Base-by-base conservation (phyloP, 2,329 filamentous ascomycete species). In the Didymella glomerata region DNA sequence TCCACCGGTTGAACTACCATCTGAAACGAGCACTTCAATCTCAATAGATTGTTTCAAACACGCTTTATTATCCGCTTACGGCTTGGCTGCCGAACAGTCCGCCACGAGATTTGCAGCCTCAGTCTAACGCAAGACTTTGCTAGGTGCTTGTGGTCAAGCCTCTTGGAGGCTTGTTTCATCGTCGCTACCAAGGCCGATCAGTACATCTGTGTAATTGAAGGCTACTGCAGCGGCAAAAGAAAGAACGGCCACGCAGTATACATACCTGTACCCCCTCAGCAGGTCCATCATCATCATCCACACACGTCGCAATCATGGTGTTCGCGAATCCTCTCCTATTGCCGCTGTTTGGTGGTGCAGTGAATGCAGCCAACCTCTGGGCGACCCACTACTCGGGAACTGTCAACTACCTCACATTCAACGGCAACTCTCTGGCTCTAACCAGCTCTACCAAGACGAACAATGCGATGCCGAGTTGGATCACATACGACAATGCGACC, bases 351-450 rank as follows among this genome's bases (percentile, higher is more conserved):
- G 40, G 40, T 14, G 22, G 40, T 25, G 22, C 22, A 3, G 40
- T 25, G 10, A 42, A 42, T 34, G 72, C 68, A 16, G 68, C 69
- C 14, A 72, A 68, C 42, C 63, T 74, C 8, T 73, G 63, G 61
- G 72, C 69, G 32, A 64, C 70, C 16, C 73, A 75, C 46, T 74
- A 75, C 53, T 68, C 68, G 3, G 71, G 71, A 22, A 73, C 69
- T 2, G 61, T 73, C 57, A 72, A 72, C 56, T 65, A 64, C 18
- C 60, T 75, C 38, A 65, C 63, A 5, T 69, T 75, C 50, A 64
- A 57, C 48, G 64, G 65, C 32, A 66, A 56, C n/a, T 62, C 66
- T 13, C 57, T 76, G 57, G 67, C 61, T 8, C 25, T 71, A 48
- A 68, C 48, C 10, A 64, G 55, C 22, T 66, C 67, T 8, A 63